phyloP scores from a whole-genome alignment of 1,284 basidiomycete genomes.

The Xerocomus minutiporus region DNA sequence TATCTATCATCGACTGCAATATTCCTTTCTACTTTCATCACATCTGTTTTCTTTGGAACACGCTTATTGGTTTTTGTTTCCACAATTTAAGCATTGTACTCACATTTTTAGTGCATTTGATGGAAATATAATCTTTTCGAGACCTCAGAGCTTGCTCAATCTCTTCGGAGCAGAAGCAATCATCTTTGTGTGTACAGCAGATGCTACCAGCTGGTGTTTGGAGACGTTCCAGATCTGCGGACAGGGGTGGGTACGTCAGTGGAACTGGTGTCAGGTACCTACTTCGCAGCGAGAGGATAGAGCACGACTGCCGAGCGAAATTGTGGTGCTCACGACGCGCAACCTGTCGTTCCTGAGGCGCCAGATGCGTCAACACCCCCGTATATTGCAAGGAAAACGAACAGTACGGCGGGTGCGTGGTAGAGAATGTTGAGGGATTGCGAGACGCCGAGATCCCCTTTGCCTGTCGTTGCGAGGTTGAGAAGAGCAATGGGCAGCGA shows the following conservation, averaged over 20 bases:
- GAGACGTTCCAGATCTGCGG: constrained; percentile 38
- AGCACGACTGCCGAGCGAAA: constrained; percentile 24
- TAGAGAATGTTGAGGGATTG: constrained; percentile 38
- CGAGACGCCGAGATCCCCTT: constrained; percentile 33
- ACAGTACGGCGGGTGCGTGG: constrained; percentile 39
- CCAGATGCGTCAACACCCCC: not conserved
- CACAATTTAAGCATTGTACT: constrained; percentile 8
- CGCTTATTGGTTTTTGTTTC: constrained; percentile 8
- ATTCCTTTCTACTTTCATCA: constrained; percentile 1
- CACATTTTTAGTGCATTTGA: constrained; percentile 1
- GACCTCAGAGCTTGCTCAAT: constrained; percentile 22
- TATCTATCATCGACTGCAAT: not conserved
- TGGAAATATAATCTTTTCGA: constrained; percentile 6
- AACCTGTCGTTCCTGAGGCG: constrained; percentile 28
- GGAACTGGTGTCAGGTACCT: not conserved
- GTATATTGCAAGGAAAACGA: constrained; percentile 8
- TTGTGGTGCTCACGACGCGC: constrained; percentile 29
- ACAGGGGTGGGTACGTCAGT: not conserved
- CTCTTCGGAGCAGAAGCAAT: constrained; percentile 19
- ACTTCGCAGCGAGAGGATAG: constrained; percentile 31
- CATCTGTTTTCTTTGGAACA: constrained; percentile 4
- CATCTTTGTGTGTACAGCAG: constrained; percentile 39
- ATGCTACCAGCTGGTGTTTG: constrained; percentile 31
- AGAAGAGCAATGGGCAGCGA: constrained; percentile 33
- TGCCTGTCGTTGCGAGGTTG: constrained; percentile 19